Evolutionary conservation across 495 filamentous ascomycete species (phyloP).

Genomic region (Lasiosphaeris hirsuta): DNA sequence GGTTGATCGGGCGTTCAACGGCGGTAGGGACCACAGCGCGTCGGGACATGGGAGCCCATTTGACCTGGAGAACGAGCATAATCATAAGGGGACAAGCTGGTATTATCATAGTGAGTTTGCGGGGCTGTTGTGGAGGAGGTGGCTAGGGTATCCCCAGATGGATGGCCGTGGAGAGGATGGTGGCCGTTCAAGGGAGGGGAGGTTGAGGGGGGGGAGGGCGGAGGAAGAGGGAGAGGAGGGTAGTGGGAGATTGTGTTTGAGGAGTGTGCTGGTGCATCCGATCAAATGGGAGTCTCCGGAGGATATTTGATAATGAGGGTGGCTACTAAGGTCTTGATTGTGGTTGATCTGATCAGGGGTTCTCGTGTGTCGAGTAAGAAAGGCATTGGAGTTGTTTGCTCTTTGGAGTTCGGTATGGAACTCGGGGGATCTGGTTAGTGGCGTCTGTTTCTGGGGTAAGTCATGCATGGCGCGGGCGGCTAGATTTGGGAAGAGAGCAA

Average conservation of each 20-base stretch:
- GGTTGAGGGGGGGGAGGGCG: slow-evolving; percentile 62
- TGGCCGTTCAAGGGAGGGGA: slow-evolving; percentile 56
- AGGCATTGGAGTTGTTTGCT: too few relatives aligned
- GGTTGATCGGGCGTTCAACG: slow-evolving; percentile 80
- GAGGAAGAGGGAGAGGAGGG: slow-evolving; percentile 53
- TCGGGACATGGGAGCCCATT: slow-evolving; percentile 66
- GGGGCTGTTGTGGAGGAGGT: slow-evolving; percentile 78
- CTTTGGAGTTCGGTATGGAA: too few relatives aligned
- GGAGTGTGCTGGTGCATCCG: slow-evolving; percentile 86
- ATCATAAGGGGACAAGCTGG: slow-evolving; percentile 86
- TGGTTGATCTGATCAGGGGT: too few relatives aligned
- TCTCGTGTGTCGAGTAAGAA: too few relatives aligned
- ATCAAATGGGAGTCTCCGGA: slow-evolving; percentile 64
- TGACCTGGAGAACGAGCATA: slow-evolving; percentile 80
- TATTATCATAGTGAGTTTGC: slow-evolving; percentile 91
- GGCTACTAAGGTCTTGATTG: too few relatives aligned
- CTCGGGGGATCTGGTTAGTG: too few relatives aligned
- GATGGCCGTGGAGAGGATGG: slow-evolving; percentile 62
- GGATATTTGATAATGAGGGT: slow-evolving; percentile 25
- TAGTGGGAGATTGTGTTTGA: slow-evolving; percentile 83
- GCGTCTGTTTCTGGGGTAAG: too few relatives aligned
- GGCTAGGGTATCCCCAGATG: slow-evolving; percentile 76
- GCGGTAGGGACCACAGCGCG: slow-evolving; percentile 71
- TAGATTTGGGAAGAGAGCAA: too few relatives aligned
- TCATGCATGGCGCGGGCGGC: too few relatives aligned